These are phyloP conservation scores for Pyrus pyrifolia DNA, from an alignment of 306 rosid genomes.

Conservation along the genomic window DNA sequence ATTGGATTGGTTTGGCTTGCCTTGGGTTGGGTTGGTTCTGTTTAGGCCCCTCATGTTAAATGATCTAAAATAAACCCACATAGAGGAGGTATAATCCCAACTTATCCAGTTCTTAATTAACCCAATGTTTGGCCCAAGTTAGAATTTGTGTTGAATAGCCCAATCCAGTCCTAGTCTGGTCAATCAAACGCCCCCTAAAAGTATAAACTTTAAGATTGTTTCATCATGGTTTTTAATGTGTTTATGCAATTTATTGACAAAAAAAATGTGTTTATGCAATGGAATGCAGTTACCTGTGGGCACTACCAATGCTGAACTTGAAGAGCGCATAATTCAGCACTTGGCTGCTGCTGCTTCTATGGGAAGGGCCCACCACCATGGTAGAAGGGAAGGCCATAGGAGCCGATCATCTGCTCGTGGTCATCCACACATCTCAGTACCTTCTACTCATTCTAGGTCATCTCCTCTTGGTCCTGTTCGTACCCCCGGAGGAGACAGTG, in stretches of 20 bases:
- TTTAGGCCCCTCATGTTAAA: not conserved
- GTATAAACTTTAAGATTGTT: not conserved
- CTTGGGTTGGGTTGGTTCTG: not conserved
- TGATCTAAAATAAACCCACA: not conserved
- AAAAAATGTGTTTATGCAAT: constrained; percentile 2
- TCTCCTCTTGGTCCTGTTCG: constrained; percentile 35
- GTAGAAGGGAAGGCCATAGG: constrained; percentile 55
- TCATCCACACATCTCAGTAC: constrained; percentile 49
- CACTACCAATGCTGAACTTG: constrained; percentile 48
- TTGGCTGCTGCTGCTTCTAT: constrained; percentile 83
- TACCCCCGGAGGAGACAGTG: constrained; percentile 31
- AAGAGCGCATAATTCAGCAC: constrained; percentile 78
- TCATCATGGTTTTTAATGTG: constrained; percentile 7
- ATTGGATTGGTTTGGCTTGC: not conserved
- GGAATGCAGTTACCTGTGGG: constrained; percentile 49
- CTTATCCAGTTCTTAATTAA: not conserved
- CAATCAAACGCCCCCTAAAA: not conserved
- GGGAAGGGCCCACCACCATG: constrained; percentile 60
- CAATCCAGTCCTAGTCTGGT: not conserved
- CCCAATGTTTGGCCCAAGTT: not conserved
- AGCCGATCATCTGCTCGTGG: constrained; percentile 46
- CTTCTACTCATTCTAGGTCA: constrained; percentile 47
- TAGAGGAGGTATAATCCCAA: not conserved
- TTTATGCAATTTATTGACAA: not conserved
- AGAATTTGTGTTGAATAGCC: not conserved